A percentile compares a stretch with the other conserved stretches of the same genome.
Evolutionary conservation across 805 yeast genomes (phyloP).

Genomic region (Kockiozyma suomiensis): DNA sequence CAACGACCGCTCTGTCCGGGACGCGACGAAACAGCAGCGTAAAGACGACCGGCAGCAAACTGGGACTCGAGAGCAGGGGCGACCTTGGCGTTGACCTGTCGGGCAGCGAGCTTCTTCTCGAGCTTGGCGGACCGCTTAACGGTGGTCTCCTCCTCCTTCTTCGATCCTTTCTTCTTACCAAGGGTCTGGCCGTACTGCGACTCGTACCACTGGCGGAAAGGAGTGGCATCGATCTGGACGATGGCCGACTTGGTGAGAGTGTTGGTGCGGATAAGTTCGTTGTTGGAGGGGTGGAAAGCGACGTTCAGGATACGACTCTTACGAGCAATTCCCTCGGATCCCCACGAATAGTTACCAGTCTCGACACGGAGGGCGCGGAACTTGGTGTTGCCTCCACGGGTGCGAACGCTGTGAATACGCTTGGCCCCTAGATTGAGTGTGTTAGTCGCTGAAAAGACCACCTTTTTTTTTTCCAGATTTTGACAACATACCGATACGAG

Average conservation of each 20-base stretch:
- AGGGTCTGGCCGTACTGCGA: conserved; percentile 93
- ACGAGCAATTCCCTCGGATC: conserved; percentile 96
- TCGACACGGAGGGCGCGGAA: conserved; percentile 99
- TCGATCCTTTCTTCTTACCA: conserved; percentile 71
- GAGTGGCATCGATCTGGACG: conserved; percentile 99
- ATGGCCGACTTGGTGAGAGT: conserved; percentile 98
- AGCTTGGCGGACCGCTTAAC: conserved; percentile 78
- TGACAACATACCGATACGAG: conserved; percentile 81
- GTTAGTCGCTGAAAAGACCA: no score
- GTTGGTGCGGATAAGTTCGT: conserved; percentile 99
- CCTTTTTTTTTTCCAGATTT: no score
- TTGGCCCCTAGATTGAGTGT: conserved; percentile 58
- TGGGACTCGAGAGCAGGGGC: conserved; percentile 92
- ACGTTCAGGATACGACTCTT: conserved; percentile 99
- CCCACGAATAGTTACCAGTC: conserved; percentile 98
- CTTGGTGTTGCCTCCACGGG: conserved; percentile 99
- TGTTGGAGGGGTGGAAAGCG: conserved; percentile 99
- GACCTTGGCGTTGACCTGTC: conserved; percentile 81
- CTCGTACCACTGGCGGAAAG: conserved; percentile 99
- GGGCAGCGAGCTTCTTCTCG: no score
- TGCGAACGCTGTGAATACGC: conserved; percentile 99
- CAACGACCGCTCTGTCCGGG: conserved; percentile 99
- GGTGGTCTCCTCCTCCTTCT: conserved; percentile 46
- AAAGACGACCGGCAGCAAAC: conserved; percentile 98
- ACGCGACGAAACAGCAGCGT: conserved; percentile 98